A percentile compares a stretch with the other conserved stretches of the same genome.
phyloP scores from a whole-genome alignment of 306 rosid species.

The Crataegus laevigata region DNA sequence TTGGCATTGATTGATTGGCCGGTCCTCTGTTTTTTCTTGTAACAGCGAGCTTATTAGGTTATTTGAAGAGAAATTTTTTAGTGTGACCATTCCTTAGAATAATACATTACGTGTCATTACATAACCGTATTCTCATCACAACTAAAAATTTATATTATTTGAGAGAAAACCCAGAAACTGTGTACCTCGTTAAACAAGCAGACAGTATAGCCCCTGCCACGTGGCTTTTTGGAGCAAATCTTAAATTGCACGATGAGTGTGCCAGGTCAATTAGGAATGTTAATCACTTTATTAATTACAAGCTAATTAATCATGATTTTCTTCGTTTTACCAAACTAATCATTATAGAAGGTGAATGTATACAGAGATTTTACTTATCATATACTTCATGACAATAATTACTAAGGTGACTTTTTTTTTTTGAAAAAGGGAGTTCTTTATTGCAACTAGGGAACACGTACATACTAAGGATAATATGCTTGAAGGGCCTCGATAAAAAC shows the following conservation, averaged over 20 bases:
- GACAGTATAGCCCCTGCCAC: neutral
- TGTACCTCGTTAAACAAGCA: neutral
- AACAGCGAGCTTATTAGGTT: slow-evolving; percentile 12
- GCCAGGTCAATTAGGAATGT: neutral
- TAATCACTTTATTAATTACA: neutral
- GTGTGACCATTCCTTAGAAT: too few species aligned
- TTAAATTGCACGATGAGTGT: neutral
- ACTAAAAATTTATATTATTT: too few species aligned
- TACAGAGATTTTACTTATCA: neutral
- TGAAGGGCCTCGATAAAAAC: too few species aligned
- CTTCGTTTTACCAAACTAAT: neutral
- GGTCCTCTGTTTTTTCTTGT: slow-evolving; percentile 20
- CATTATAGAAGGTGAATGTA: neutral
- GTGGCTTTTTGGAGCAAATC: neutral
- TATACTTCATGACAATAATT: neutral
- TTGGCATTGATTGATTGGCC: slow-evolving; percentile 35
- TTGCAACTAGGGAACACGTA: too few species aligned
- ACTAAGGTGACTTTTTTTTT: neutral
- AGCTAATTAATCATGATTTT: neutral
- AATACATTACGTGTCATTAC: too few species aligned
- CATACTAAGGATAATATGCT: too few species aligned
- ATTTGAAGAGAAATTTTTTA: too few species aligned
- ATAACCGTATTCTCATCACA: too few species aligned
- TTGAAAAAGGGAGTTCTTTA: too few species aligned
- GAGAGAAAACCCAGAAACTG: neutral